A percentile compares a stretch with the other conserved stretches of the same genome.
Evolutionary conservation across 1,139 yeast species (phyloP).

Genomic region (Protomyces pachydermus): DNA sequence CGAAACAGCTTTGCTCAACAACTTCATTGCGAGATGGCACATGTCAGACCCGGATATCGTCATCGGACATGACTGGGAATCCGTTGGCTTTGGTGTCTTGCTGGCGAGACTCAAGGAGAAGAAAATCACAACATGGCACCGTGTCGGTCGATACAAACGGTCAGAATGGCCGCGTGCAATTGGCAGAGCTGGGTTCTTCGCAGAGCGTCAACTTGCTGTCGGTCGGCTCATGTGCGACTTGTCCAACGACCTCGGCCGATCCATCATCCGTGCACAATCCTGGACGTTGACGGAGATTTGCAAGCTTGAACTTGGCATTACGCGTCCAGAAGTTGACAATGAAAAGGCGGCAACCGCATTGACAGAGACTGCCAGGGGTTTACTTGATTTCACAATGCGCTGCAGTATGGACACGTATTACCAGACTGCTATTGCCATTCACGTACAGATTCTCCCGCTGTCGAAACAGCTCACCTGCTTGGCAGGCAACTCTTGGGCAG

Average conservation of each 20-base stretch:
- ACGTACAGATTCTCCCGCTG: constrained; percentile 77
- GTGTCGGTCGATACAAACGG: constrained; percentile 76
- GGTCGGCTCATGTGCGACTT: constrained; percentile 91
- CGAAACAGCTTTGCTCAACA: constrained; percentile 68
- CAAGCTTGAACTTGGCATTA: constrained; percentile 62
- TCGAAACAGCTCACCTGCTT: constrained; percentile 87
- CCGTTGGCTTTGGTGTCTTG: constrained; percentile 69
- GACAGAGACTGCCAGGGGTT: constrained; percentile 56
- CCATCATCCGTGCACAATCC: constrained; percentile 90
- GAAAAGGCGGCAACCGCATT: constrained; percentile 49
- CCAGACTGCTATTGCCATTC: constrained; percentile 71
- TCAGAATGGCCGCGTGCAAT: constrained; percentile 60
- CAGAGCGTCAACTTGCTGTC: constrained; percentile 59
- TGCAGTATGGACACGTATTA: constrained; percentile 59
- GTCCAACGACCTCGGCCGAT: constrained; percentile 92
- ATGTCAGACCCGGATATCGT: constrained; percentile 82
- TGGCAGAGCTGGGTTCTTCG: constrained; percentile 47
- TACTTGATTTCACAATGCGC: constrained; percentile 67
- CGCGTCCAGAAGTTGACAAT: constrained; percentile 59
- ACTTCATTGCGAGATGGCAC: constrained; percentile 67
- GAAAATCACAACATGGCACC: constrained; percentile 69
- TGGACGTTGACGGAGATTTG: constrained; percentile 95
- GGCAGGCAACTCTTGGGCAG: constrained; percentile 98
- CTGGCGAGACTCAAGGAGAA: constrained; percentile 76
- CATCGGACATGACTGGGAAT: constrained; percentile 81